Percentiles rank a stretch among this genome's conserved stretches.
These are phyloP conservation scores for Priceomyces medius DNA, from an alignment of 805 yeast species.

Conservation along the genomic window DNA sequence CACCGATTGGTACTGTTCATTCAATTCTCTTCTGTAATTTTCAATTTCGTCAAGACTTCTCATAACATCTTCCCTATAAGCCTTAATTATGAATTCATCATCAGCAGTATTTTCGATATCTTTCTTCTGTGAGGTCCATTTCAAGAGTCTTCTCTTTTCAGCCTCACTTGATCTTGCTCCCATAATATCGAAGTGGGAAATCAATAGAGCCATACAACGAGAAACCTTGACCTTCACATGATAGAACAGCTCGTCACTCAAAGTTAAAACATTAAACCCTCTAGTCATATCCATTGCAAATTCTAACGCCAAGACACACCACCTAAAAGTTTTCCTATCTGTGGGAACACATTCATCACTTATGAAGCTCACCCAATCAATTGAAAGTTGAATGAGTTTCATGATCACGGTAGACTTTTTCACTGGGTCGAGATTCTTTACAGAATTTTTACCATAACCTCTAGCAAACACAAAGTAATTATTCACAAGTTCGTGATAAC, in stretches of 20 bases:
- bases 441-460: slow-evolving; percentile 75
- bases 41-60: slow-evolving; percentile 66
- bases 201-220: slow-evolving; percentile 87
- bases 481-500: slow-evolving; percentile 74
- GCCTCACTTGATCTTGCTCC: slow-evolving; percentile 88
- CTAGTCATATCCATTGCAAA: slow-evolving; percentile 93
- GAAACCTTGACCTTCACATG: slow-evolving; percentile 79
- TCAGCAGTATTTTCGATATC: slow-evolving; percentile 47
- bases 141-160: slow-evolving; percentile 53
- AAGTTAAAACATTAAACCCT: slow-evolving; percentile 81
- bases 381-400: slow-evolving; percentile 69
- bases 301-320: slow-evolving; percentile 95
- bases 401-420: slow-evolving; percentile 67
- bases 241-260: slow-evolving; percentile 74
- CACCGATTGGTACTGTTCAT: slow-evolving; percentile 47
- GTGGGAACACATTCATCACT: slow-evolving; percentile 95
- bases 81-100: slow-evolving; percentile 39
- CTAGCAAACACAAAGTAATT: slow-evolving; percentile 73
- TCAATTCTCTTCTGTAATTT: slow-evolving; percentile 44
- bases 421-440: slow-evolving; percentile 60
- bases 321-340: slow-evolving; percentile 85
- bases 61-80: slow-evolving; percentile 68
- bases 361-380: slow-evolving; percentile 90
- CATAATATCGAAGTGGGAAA: slow-evolving; percentile 97
- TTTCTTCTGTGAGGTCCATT: slow-evolving; percentile 53